Evolutionary conservation across 495 filamentous ascomycete species (phyloP).

Genomic region (Penicillium longicatenatum): DNA sequence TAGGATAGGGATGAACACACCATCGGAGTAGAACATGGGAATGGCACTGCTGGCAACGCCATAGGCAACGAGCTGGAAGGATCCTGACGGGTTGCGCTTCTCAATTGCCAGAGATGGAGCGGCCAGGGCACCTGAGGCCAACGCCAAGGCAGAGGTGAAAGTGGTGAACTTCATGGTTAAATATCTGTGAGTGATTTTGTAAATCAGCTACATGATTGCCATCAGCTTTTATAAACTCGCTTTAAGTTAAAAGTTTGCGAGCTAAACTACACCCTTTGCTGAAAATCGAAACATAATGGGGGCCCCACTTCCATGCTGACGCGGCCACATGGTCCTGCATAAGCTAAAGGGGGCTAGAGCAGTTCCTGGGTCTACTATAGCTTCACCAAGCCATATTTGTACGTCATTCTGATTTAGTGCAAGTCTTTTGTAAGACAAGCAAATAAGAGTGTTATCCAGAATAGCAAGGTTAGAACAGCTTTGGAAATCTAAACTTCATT

Average conservation of each 20-base stretch:
- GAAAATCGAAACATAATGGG: background rate
- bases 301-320: background rate
- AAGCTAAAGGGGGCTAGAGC: background rate
- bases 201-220: background rate
- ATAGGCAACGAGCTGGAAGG: slow-evolving; percentile 25
- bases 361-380: background rate
- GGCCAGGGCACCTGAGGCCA: slow-evolving; percentile 8
- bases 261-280: background rate
- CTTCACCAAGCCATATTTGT: background rate
- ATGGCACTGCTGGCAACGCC: slow-evolving; percentile 5
- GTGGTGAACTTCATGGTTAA: slow-evolving; percentile 16
- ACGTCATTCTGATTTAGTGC: background rate
- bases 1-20: slow-evolving; percentile 2
- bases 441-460: too few species aligned
- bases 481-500: too few species aligned
- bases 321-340: background rate
- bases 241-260: background rate
- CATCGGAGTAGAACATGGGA: slow-evolving; percentile 26
- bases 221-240: background rate
- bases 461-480: too few species aligned
- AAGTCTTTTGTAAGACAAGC: background rate
- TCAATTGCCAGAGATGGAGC: slow-evolving; percentile 6
- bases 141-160: slow-evolving; percentile 8
- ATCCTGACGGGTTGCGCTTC: slow-evolving; percentile 22
- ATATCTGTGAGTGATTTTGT: background rate